Evolutionary conservation across 176 grass and related monocot species (phyloP).

Genomic region (Lolium perenne): DNA sequence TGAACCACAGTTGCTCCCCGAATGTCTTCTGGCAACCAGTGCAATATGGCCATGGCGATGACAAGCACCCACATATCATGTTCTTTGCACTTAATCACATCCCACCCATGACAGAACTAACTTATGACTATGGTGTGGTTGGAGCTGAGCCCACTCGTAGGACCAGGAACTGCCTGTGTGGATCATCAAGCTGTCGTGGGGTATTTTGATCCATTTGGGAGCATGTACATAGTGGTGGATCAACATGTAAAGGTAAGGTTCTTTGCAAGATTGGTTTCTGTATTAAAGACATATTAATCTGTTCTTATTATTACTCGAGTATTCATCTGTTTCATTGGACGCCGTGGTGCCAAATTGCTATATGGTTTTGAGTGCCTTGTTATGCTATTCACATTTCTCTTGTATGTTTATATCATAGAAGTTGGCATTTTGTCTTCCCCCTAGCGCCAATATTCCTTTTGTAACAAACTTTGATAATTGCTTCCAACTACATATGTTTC

Average conservation of each 20-base stretch:
- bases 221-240: slow-evolving; percentile 40
- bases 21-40: slow-evolving; percentile 92
- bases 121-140: slow-evolving; percentile 66
- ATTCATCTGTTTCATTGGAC: background rate
- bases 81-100: slow-evolving; percentile 86
- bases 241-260: slow-evolving; percentile 38
- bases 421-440: background rate
- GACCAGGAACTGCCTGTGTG: slow-evolving; percentile 71
- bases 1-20: slow-evolving; percentile 89
- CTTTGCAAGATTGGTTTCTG: slow-evolving; percentile 39
- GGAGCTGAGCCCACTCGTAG: slow-evolving; percentile 38
- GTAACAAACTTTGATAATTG: background rate
- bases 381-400: background rate
- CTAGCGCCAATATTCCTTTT: background rate
- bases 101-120: slow-evolving; percentile 81
- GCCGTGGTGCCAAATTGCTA: background rate
- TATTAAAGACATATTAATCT: background rate
- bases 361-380: slow-evolving; percentile 8
- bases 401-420: background rate
- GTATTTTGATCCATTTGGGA: slow-evolving; percentile 49
- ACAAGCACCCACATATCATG: slow-evolving; percentile 60
- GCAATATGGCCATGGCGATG: slow-evolving; percentile 63
- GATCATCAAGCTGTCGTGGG: slow-evolving; percentile 55
- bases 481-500: background rate
- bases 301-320: background rate